Conservation (phyloP, 2,329 filamentous ascomycete genomes). For the Penicillium sp. region DNA sequence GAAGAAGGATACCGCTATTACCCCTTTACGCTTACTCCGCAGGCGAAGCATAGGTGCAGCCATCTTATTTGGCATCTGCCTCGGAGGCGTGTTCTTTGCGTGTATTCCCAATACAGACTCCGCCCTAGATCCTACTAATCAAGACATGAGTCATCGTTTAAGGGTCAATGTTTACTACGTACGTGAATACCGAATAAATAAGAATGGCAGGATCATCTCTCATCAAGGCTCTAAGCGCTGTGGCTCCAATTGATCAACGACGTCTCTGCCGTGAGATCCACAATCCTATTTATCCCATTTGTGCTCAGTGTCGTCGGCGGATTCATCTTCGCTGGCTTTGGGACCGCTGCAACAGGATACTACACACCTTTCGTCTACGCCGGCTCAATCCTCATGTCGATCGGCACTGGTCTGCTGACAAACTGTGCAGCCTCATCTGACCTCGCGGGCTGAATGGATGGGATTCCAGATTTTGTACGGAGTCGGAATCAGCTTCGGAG, state of each 20-base stretch:
- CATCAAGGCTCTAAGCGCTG: neutral
- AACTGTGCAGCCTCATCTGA: neutral
- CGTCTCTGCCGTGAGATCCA: slow-evolving; percentile 1
- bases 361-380: slow-evolving; percentile 5
- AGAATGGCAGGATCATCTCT: neutral
- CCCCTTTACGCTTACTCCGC: slow-evolving; percentile 2
- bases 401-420: slow-evolving; percentile 1
- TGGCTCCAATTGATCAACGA: slow-evolving; percentile 2
- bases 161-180: neutral
- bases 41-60: slow-evolving; percentile 4
- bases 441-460: slow-evolving; percentile 1
- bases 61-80: slow-evolving; percentile 4
- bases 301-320: slow-evolving; percentile 4
- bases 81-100: slow-evolving; percentile 5
- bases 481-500: slow-evolving; percentile 1
- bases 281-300: slow-evolving; percentile 2
- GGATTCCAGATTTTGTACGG: slow-evolving; percentile 4
- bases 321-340: slow-evolving; percentile 3
- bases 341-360: slow-evolving; percentile 3
- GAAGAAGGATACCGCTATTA: slow-evolving; percentile 3
- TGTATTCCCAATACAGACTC: neutral
- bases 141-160: neutral
- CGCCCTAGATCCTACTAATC: neutral
- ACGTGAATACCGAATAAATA: neutral
- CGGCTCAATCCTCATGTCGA: slow-evolving; percentile 1